Evolutionary conservation across 2,329 filamentous ascomycete species (phyloP).

Genomic region (Monilinia fructicola): DNA sequence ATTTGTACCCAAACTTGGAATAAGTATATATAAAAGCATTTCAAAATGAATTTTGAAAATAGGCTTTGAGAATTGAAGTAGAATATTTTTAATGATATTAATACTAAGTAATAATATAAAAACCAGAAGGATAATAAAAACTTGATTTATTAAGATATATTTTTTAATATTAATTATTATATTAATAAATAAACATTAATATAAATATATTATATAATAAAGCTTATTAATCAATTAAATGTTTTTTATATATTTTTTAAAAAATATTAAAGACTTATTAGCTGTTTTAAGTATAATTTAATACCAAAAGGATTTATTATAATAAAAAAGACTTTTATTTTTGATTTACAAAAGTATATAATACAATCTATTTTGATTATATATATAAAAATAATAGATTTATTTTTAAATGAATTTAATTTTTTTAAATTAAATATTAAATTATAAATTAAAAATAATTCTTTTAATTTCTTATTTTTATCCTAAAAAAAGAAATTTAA

Average conservation of each 20-base stretch:
- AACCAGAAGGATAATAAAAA: background rate
- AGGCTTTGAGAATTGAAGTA: background rate
- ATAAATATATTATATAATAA: background rate
- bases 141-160: background rate
- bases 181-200: background rate
- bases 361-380: background rate
- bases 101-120: background rate
- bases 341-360: background rate
- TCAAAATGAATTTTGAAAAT: constrained; percentile 10
- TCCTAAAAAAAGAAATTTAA: background rate
- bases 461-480: background rate
- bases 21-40: background rate
- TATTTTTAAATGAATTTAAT: background rate
- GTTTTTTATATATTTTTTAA: constrained; percentile 1
- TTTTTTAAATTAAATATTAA: background rate
- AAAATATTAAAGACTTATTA: constrained; percentile 1
- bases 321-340: background rate
- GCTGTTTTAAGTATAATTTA: background rate
- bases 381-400: background rate
- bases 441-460: background rate
- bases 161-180: background rate
- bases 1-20: background rate
- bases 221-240: background rate
- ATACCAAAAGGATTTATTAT: background rate
- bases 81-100: background rate